Base-by-base conservation (phyloP, 495 filamentous ascomycete species). In the Daldinia bambusicola region DNA sequence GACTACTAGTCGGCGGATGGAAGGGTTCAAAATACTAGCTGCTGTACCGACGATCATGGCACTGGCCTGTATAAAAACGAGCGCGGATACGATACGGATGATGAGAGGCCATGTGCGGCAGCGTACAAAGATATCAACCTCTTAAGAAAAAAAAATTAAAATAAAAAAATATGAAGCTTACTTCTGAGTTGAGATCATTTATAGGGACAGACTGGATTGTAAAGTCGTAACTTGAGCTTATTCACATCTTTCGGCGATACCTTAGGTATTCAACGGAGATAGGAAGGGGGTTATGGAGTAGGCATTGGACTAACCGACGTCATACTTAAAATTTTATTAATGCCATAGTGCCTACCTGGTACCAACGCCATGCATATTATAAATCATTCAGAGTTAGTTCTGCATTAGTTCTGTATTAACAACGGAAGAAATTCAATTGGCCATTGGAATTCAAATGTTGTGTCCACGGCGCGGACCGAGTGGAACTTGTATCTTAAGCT, bases 141-240 rank as follows among this genome's bases (percentile, higher is more conserved):
- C n/a, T 34, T 70, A 56, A 65, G 67, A 43, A 38, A 56, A 7
- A 30, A 61, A 26, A 32, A n/a, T n/a, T n/a, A n/a, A n/a, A n/a
- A n/a, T n/a, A n/a, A n/a, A n/a, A n/a, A n/a, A n/a, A n/a, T n/a
- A 41, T 20, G 61, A 48, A 10, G 45, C 55, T 50, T 65, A 65
- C 20, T 70, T 65, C 34, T 61, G 67, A 18, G 67, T 70, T 14
- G 67, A 70, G 50, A 51, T 70, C 6, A 41, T 70, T 9, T 34
- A 66, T 34, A 65, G 67, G 67, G 67, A 70, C 22, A 60, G 13
- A 56, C 13, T 70, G 37, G 67, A 70, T 31, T 70, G 66, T n/a
- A 61, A 61, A 16, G 67, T 70, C 2, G 67, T 70, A 38, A 40
- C 61, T 43, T 70, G 37, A 60, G 50, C 26, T 52, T 52, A n/a